Conservation (phyloP, 441 rosid species). For the Jatropha podagrica region DNA sequence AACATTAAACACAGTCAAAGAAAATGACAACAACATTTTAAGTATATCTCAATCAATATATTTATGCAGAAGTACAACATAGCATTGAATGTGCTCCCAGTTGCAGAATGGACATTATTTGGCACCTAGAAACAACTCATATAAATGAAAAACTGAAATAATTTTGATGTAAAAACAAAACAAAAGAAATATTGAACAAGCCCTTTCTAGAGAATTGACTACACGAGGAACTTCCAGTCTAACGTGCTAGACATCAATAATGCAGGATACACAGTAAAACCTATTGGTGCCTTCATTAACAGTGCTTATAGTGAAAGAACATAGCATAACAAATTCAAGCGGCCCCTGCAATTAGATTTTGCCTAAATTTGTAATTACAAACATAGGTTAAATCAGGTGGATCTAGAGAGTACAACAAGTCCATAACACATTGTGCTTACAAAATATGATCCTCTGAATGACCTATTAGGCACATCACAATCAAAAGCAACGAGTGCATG, state of each 20-base stretch:
- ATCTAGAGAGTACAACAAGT: not conserved
- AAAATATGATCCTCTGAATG: not conserved
- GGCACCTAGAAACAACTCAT: conserved; percentile 12
- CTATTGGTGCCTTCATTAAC: too few relatives aligned
- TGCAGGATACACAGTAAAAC: not conserved
- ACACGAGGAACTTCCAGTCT: not conserved
- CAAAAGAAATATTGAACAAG: not conserved
- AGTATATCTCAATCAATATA: not conserved
- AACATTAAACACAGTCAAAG: not conserved
- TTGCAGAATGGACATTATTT: not conserved
- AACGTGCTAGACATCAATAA: conserved; percentile 4
- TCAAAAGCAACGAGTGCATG: not conserved
- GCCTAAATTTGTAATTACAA: not conserved
- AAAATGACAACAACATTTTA: not conserved
- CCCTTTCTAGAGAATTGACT: conserved; percentile 2
- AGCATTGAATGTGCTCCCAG: conserved; percentile 1
- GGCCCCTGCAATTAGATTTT: not conserved
- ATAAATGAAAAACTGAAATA: not conserved
- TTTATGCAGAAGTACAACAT: conserved; percentile 1
- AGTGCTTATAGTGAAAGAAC: too few relatives aligned
- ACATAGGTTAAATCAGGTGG: not conserved
- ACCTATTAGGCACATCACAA: not conserved
- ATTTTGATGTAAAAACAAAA: not conserved
- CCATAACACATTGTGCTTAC: not conserved
- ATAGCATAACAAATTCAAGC: not conserved